Percentiles rank a stretch among this genome's conserved stretches.
Evolutionary conservation across 192 early-diverging fungal species (phyloP).

Genomic region (Rhizophagus prolifer): DNA sequence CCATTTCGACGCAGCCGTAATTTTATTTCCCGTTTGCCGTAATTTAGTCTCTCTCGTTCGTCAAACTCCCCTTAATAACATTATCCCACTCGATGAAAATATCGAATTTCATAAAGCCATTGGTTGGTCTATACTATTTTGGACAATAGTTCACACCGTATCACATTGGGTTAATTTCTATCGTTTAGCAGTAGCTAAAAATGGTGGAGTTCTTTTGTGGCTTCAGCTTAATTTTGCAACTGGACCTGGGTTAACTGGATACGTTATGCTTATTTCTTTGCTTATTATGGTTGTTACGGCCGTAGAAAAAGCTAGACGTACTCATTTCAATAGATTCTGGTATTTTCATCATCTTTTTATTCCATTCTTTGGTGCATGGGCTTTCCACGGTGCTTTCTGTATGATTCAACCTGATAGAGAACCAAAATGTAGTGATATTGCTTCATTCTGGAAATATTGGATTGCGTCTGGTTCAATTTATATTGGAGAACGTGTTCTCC

Average conservation of each 20-base stretch:
- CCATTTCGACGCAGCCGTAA: slow-evolving; percentile 68
- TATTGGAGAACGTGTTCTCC: slow-evolving; percentile 59
- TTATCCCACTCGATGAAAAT: slow-evolving; percentile 71
- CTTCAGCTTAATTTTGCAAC: slow-evolving; percentile 41
- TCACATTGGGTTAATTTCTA: slow-evolving; percentile 63
- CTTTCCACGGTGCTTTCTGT: slow-evolving; percentile 65
- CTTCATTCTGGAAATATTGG: slow-evolving; percentile 62
- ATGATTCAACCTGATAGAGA: slow-evolving; percentile 47
- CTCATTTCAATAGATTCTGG: slow-evolving; percentile 76
- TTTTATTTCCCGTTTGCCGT: slow-evolving; percentile 83
- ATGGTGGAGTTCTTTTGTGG: slow-evolving; percentile 36
- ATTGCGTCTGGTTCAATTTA: slow-evolving; percentile 57
- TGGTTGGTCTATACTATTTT: slow-evolving; percentile 66
- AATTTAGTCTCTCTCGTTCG: slow-evolving; percentile 61
- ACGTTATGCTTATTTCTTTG: slow-evolving; percentile 61
- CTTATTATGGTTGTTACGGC: slow-evolving; percentile 61
- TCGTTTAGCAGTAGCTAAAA: slow-evolving; percentile 25
- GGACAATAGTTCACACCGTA: slow-evolving; percentile 59
- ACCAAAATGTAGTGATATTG: slow-evolving; percentile 46
- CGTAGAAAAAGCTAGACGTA: slow-evolving; percentile 51
- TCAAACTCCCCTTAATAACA: slow-evolving; percentile 54
- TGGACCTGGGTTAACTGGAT: slow-evolving; percentile 65
- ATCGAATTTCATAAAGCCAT: slow-evolving; percentile 75
- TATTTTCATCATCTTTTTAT: slow-evolving; percentile 77
- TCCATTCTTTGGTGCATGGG: slow-evolving; percentile 62